Conservation (phyloP, 2,329 filamentous ascomycete species). For the Orbilia ellipsospora region DNA sequence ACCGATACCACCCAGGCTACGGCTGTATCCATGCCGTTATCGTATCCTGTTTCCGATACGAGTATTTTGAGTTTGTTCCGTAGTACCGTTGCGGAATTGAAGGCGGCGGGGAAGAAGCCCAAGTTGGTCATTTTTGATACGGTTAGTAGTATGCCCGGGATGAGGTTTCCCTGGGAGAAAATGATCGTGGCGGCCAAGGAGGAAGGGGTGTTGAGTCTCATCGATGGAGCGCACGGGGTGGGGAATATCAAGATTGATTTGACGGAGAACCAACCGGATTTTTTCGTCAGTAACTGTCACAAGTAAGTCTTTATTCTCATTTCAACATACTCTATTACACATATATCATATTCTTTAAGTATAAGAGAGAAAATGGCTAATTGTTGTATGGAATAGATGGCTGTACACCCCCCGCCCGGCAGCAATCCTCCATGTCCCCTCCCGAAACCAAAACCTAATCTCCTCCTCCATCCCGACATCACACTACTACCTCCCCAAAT, state of each 20-base stretch:
- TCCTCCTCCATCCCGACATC: slow-evolving; percentile 81
- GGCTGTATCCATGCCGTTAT: slow-evolving; percentile 69
- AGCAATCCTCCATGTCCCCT: slow-evolving; percentile 81
- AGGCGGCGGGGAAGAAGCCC: slow-evolving; percentile 71
- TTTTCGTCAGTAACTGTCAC: slow-evolving; percentile 86
- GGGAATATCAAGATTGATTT: slow-evolving; percentile 82
- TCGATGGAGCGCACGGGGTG: slow-evolving; percentile 87
- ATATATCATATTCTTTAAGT: too few species aligned
- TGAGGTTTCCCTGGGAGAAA: slow-evolving; percentile 80
- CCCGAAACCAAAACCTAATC: slow-evolving; percentile 79
- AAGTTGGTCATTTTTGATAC: slow-evolving; percentile 81
- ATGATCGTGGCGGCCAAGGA: slow-evolving; percentile 74
- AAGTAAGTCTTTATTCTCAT: slow-evolving; percentile 65
- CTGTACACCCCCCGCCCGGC: slow-evolving; percentile 81
- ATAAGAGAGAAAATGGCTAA: slow-evolving; percentile 2
- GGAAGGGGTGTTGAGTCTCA: slow-evolving; percentile 75
- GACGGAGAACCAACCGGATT: slow-evolving; percentile 76
- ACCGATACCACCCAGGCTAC: slow-evolving; percentile 72
- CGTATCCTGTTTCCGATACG: slow-evolving; percentile 77
- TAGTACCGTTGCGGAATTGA: slow-evolving; percentile 68
- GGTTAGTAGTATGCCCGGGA: slow-evolving; percentile 80
- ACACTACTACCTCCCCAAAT: slow-evolving; percentile 75
- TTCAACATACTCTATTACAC: too few species aligned
- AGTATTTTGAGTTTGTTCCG: slow-evolving; percentile 73
- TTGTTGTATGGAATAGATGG: slow-evolving; percentile 69